Evolutionary conservation across 2,329 filamentous ascomycete genomes (phyloP).

Genomic region (Cercospora sojina): DNA sequence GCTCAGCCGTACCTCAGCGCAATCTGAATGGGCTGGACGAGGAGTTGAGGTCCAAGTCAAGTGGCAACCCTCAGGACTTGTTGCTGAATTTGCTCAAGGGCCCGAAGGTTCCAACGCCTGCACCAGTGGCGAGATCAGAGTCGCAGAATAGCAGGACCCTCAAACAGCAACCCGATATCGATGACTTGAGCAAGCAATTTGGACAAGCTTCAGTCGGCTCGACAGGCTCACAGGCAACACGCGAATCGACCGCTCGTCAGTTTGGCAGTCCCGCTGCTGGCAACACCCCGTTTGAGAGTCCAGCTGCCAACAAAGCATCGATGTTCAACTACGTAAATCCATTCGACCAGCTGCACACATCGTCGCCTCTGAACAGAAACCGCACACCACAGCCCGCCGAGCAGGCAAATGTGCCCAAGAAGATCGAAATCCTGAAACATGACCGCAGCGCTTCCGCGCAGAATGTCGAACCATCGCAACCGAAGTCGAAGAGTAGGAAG

Average conservation of each 20-base stretch:
- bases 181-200: slow-evolving; percentile 48
- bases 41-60: slow-evolving; percentile 31
- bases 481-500: slow-evolving; percentile 41
- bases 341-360: slow-evolving; percentile 67
- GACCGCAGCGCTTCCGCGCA: slow-evolving; percentile 41
- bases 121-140: slow-evolving; percentile 33
- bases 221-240: slow-evolving; percentile 30
- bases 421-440: slow-evolving; percentile 50
- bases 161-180: slow-evolving; percentile 34
- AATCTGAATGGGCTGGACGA: slow-evolving; percentile 34
- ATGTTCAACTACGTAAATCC: slow-evolving; percentile 72
- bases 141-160: slow-evolving; percentile 11
- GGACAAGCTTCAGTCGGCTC: slow-evolving; percentile 47
- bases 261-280: slow-evolving; percentile 34
- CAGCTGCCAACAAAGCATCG: slow-evolving; percentile 40
- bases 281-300: slow-evolving; percentile 42
- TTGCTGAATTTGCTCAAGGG: slow-evolving; percentile 82
- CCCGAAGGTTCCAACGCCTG: slow-evolving; percentile 42
- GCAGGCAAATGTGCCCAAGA: slow-evolving; percentile 33
- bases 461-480: slow-evolving; percentile 29
- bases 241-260: slow-evolving; percentile 33
- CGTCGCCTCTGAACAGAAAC: slow-evolving; percentile 61
- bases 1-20: slow-evolving; percentile 31
- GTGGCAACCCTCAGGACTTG: slow-evolving; percentile 63
- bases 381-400: slow-evolving; percentile 51